These are phyloP conservation scores for Russula lepida DNA, from an alignment of 768 basidiomycete genomes.

Conservation along the genomic window DNA sequence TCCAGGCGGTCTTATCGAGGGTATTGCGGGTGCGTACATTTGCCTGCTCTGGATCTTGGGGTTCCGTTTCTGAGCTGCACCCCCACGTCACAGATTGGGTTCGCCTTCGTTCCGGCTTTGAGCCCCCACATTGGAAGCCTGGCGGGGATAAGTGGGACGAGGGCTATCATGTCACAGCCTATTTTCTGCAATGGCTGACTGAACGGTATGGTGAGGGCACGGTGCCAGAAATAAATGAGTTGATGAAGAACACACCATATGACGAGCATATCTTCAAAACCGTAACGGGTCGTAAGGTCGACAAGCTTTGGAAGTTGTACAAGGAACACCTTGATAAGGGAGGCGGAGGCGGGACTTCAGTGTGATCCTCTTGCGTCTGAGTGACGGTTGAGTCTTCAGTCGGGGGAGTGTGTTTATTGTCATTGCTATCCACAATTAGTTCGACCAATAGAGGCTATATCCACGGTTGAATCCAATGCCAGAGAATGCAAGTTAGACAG, in stretches of 20 bases:
- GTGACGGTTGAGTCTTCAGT: background rate
- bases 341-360: background rate
- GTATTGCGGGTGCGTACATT: slow-evolving; percentile 55
- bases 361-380: too few species aligned
- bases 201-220: slow-evolving; percentile 43
- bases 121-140: slow-evolving; percentile 63
- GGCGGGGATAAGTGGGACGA: slow-evolving; percentile 56
- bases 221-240: slow-evolving; percentile 49
- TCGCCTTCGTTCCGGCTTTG: slow-evolving; percentile 47
- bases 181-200: slow-evolving; percentile 66
- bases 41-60: background rate
- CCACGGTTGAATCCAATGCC: slow-evolving; percentile 12
- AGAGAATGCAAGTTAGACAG: slow-evolving; percentile 1
- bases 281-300: slow-evolving; percentile 43
- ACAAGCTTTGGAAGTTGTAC: slow-evolving; percentile 53
- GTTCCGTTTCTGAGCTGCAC: background rate
- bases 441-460: slow-evolving; percentile 8
- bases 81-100: slow-evolving; percentile 51
- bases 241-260: slow-evolving; percentile 43
- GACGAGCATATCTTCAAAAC: slow-evolving; percentile 44
- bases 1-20: slow-evolving; percentile 69
- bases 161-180: slow-evolving; percentile 68
- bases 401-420: background rate
- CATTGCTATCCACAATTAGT: background rate
- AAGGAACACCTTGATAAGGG: slow-evolving; percentile 32